phyloP scores from a whole-genome alignment of 1,139 yeast genomes.

The Geotrichum siamense region DNA sequence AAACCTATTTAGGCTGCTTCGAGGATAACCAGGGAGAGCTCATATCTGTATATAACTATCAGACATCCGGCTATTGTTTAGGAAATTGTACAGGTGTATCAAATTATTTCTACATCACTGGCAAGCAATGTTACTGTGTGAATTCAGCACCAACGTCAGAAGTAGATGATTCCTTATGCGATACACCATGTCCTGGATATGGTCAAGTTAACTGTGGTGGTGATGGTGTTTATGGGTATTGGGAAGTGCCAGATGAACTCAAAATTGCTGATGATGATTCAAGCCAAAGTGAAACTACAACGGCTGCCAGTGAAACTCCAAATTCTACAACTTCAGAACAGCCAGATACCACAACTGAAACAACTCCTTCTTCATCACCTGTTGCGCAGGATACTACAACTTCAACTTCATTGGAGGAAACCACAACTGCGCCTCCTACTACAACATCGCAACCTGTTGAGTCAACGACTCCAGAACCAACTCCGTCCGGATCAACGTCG shows the following conservation, averaged over 20 bases:
- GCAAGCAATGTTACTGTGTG: constrained; percentile 63
- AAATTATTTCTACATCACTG: constrained; percentile 48
- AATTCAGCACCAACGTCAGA: constrained; percentile 41
- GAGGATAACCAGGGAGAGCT: constrained; percentile 8
- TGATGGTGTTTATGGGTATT: constrained; percentile 20
- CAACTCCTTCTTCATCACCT: neutral
- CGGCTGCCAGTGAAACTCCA: neutral
- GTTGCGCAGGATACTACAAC: neutral
- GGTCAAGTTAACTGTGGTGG: constrained; percentile 18
- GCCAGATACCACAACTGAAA: neutral
- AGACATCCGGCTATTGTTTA: constrained; percentile 14
- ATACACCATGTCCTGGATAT: constrained; percentile 36
- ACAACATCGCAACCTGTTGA: neutral
- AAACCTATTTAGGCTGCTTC: constrained; percentile 9
- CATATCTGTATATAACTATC: constrained; percentile 6
- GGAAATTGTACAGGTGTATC: constrained; percentile 10
- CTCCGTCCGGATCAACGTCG: neutral
- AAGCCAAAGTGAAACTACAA: neutral
- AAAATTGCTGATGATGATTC: neutral
- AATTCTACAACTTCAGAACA: neutral
- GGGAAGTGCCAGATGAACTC: constrained; percentile 9
- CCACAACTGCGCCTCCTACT: neutral
- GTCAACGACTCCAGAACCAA: neutral
- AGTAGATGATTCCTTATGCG: constrained; percentile 35
- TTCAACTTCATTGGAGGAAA: neutral